These are phyloP conservation scores for Huiozyma sinensis DNA, from an alignment of 805 yeast species.

Conservation along the genomic window DNA sequence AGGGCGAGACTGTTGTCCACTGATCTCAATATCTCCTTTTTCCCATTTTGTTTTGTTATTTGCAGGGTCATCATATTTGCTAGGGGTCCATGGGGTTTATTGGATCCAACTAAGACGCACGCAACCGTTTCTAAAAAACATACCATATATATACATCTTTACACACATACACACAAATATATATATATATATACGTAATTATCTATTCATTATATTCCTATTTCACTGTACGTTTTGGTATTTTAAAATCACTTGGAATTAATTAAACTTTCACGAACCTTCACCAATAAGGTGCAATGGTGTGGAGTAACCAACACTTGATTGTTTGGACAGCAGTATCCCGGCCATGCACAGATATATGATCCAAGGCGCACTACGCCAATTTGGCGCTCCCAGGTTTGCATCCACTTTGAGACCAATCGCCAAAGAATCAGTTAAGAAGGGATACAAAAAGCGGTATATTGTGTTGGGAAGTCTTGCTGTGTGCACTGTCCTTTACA, in stretches of 20 bases:
- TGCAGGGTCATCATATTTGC: neutral
- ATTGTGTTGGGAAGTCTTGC: neutral
- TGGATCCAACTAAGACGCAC: neutral
- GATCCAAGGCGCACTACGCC: no score
- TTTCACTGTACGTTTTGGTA: no score
- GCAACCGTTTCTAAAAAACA: neutral
- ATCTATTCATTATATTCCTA: neutral
- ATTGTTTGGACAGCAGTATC: no score
- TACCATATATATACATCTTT: no score
- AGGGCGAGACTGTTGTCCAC: slow-evolving; percentile 19
- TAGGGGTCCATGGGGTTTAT: neutral
- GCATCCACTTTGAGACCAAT: no score
- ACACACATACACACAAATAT: neutral
- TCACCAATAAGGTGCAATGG: no score
- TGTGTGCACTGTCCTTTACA: neutral
- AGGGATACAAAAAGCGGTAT: no score
- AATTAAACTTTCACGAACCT: no score
- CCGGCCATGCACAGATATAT: no score
- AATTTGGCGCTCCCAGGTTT: no score
- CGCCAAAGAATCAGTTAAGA: neutral
- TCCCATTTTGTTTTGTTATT: neutral
- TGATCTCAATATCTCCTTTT: neutral
- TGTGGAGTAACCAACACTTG: no score
- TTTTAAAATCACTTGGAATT: no score
- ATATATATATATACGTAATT: neutral